Percentiles rank a stretch among this genome's conserved stretches.
These are phyloP conservation scores for Phytophthora melonis DNA, from an alignment of 352 stramenopile genomes.

Conservation along the genomic window DNA sequence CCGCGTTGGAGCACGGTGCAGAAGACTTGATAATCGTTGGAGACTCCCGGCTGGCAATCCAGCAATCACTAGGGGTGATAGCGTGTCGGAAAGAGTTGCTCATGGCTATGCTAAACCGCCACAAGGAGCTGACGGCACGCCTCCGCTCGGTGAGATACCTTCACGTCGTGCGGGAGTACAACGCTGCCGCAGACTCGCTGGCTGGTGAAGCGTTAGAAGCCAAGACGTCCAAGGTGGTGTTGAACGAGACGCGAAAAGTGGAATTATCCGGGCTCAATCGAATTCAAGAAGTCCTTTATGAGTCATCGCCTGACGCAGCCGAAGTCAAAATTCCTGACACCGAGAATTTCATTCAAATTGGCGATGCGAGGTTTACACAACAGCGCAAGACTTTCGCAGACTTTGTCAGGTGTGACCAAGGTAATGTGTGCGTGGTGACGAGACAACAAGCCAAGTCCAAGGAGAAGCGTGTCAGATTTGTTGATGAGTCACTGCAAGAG, in stretches of 20 bases:
- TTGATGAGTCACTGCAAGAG: background rate
- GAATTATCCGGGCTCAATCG: background rate
- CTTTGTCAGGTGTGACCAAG: background rate
- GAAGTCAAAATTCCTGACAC: too few species aligned
- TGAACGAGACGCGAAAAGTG: background rate
- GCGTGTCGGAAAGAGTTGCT: slow-evolving; percentile 13
- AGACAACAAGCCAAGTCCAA: background rate
- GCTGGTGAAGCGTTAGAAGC: background rate
- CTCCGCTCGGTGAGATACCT: slow-evolving; percentile 7
- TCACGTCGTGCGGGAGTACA: slow-evolving; percentile 4
- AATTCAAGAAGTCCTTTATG: slow-evolving; percentile 1
- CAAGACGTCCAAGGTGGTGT: background rate
- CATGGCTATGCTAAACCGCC: slow-evolving; percentile 1
- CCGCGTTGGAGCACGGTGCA: background rate
- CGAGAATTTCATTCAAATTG: background rate
- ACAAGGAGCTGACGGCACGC: slow-evolving; percentile 3
- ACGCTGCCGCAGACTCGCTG: slow-evolving; percentile 2
- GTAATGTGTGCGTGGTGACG: background rate
- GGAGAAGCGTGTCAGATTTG: background rate
- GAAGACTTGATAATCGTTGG: slow-evolving; percentile 8
- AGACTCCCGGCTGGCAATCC: slow-evolving; percentile 17
- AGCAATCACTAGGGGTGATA: slow-evolving; percentile 24
- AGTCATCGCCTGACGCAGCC: background rate
- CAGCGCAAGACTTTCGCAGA: background rate
- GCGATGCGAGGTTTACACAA: background rate